Percentiles rank a stretch among this genome's conserved stretches.
Conservation (phyloP, 768 basidiomycete species). For the Serendipita indica region DNA sequence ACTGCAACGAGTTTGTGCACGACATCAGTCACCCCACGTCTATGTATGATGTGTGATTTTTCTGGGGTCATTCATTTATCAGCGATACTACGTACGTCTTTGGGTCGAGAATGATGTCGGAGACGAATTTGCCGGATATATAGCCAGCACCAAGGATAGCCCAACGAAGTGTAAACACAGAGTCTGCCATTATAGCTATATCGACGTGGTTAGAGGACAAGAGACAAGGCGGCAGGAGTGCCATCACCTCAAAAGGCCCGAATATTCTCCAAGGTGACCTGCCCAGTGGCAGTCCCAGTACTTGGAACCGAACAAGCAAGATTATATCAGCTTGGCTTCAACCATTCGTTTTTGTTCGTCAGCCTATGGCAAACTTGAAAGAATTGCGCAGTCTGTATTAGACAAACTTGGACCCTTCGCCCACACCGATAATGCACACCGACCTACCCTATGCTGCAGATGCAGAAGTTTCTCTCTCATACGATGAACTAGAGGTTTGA, state of each 20-base stretch:
- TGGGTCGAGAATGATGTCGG: conserved; percentile 66
- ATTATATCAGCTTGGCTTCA: too few species aligned
- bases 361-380: too few species aligned
- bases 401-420: too few species aligned
- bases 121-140: conserved; percentile 54
- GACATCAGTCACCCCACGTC: conserved; percentile 52
- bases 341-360: too few species aligned
- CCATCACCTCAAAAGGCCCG: too few species aligned
- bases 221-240: too few species aligned
- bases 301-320: too few species aligned
- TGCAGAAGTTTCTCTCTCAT: conserved; percentile 74
- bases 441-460: conserved; percentile 94
- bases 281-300: too few species aligned
- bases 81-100: conserved; percentile 36
- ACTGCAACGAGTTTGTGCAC: conserved; percentile 56
- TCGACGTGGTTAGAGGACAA: neutral
- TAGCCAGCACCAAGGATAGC: conserved; percentile 74
- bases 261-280: too few species aligned
- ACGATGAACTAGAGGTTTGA: conserved; percentile 76
- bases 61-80: neutral
- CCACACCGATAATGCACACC: conserved; percentile 36
- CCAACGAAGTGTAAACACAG: conserved; percentile 44
- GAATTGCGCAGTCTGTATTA: too few species aligned
- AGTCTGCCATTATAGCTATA: neutral
- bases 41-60: conserved; percentile 18